Evolutionary conservation across 805 yeast genomes (phyloP).

Genomic region (Millerozyma acaciae): DNA sequence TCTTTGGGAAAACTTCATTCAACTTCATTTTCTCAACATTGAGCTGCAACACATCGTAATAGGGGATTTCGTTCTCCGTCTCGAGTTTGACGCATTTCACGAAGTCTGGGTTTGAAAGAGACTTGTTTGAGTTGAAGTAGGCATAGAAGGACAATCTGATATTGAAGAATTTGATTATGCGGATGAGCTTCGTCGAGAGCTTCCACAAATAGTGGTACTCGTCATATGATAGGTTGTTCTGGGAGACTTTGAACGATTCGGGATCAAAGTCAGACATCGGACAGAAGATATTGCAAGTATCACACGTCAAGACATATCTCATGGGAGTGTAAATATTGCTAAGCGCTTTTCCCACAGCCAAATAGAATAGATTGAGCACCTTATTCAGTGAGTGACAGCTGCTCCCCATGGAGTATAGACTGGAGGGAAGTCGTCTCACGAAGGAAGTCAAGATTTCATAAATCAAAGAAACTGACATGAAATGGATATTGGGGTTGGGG

Average conservation of each 20-base stretch:
- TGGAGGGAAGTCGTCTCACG: slow-evolving; percentile 33
- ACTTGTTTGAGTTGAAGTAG: slow-evolving; percentile 16
- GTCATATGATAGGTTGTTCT: slow-evolving; percentile 11
- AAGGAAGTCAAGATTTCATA: slow-evolving; percentile 34
- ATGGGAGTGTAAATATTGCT: slow-evolving; percentile 31
- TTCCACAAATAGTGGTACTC: slow-evolving; percentile 20
- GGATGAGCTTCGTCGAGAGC: slow-evolving; percentile 23
- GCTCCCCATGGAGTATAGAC: slow-evolving; percentile 25
- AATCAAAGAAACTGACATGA: slow-evolving; percentile 25
- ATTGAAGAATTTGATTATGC: slow-evolving; percentile 33
- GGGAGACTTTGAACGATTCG: slow-evolving; percentile 14
- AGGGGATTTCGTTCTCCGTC: not conserved
- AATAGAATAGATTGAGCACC: slow-evolving; percentile 31
- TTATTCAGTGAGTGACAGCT: slow-evolving; percentile 26
- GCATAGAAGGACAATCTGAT: slow-evolving; percentile 24
- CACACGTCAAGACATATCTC: slow-evolving; percentile 31
- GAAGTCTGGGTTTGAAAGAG: slow-evolving; percentile 21
- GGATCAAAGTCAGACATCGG: slow-evolving; percentile 29
- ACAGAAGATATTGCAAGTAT: slow-evolving; percentile 29
- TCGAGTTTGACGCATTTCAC: slow-evolving; percentile 9
- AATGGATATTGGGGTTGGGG: slow-evolving; percentile 14
- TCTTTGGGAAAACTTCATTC: slow-evolving; percentile 15
- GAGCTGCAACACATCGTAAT: slow-evolving; percentile 14
- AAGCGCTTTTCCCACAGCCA: slow-evolving; percentile 32
- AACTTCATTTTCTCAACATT: slow-evolving; percentile 14